Evolutionary conservation across 192 early-diverging fungal species (phyloP).

Genomic region (Chytriomyces sp.): DNA sequence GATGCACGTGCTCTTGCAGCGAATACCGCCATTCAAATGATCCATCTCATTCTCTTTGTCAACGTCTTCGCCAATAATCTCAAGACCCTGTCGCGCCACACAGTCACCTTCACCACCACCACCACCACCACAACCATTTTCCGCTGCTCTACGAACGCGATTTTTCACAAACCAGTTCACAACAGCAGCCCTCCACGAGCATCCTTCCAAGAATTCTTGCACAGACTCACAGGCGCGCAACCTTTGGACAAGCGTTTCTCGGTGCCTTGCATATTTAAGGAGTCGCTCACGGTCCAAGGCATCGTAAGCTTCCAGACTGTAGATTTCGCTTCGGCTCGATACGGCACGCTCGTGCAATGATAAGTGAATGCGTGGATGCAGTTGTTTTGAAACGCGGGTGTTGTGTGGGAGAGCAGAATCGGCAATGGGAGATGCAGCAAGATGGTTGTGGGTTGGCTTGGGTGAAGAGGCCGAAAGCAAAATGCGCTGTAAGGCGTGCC

Average conservation of each 20-base stretch:
- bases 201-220: neutral
- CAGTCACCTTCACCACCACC: neutral
- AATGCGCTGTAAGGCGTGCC: neutral
- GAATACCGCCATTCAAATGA: neutral
- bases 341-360: neutral
- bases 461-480: neutral
- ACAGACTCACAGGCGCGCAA: neutral
- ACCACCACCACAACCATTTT: neutral
- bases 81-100: conserved; percentile 9
- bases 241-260: neutral
- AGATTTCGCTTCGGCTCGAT: neutral
- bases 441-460: neutral
- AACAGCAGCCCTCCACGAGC: neutral
- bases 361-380: neutral
- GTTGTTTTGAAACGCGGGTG: neutral
- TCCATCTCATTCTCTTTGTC: conserved; percentile 17
- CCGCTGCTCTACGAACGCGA: neutral
- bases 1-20: neutral
- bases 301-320: conserved; percentile 23
- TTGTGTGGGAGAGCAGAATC: neutral
- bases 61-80: neutral
- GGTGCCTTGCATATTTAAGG: neutral
- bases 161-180: neutral
- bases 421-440: neutral
- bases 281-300: conserved; percentile 4